Evolutionary conservation across 2,329 filamentous ascomycete genomes (phyloP), one percentile per base, ranked within the genome.

Genomic region (Biscogniauxia marginata): DNA sequence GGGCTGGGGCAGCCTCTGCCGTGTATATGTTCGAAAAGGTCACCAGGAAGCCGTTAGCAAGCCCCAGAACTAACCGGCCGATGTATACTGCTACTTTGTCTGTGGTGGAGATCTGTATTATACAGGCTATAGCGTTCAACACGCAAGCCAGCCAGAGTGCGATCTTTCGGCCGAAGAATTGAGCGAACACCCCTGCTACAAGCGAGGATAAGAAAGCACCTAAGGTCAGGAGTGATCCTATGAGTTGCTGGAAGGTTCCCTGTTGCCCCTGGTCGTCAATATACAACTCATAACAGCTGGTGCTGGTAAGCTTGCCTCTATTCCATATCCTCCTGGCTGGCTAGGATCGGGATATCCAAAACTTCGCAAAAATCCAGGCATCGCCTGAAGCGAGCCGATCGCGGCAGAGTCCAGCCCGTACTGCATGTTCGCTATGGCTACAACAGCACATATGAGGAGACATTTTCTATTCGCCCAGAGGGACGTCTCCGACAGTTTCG

Each of bases 221-320:
- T 2, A 83, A 70, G 7, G 76, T 81, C 23, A 82, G 69, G 13
- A 83, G 71, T 1, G 78, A 81, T n/a, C 75, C 75, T 60, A 82
- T 81, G 2, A 82, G 73, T 59, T 78, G 76, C 58, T 82, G 79
- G n/a, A 80, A 78, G 0, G 76, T 79, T 18, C 74, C 74, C 71
- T 79, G 53, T 25, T 52, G 56, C 19, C 62, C 18, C 19, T 63
- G 39, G 66, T 71, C 39, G 68, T 64, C n/a, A 66, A 57, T 4
- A 55, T 54, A 48, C 54, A 61, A 8, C 23, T 46, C n/a, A 34
- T 46, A 13, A 45, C 21, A 46, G 8, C 6, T 11, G 21, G 13
- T 11, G 8, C 23, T 16, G 21, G 25, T 22, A 5, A 30, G 60
- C 71, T 64, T 65, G 73, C 74, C 51, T 73, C 74, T 24, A 79